Base-by-base conservation (phyloP, 2,329 filamentous ascomycete species). In the Fonsecaea nubica region DNA sequence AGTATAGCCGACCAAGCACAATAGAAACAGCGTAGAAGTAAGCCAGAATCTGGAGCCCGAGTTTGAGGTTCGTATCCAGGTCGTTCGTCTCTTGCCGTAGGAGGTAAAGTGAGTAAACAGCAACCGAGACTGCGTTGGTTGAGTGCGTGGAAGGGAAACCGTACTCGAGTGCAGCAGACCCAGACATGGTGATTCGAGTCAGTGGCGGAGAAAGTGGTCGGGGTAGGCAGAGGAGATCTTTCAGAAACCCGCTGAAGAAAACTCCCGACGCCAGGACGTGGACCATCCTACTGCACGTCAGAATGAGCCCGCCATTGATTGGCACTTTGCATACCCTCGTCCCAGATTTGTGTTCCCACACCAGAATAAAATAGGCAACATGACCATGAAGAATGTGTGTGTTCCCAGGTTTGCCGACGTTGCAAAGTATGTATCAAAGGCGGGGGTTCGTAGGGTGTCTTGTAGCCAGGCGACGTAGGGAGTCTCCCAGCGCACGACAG, bases 361-460 rank as follows among this genome's bases (percentile, higher is more conserved):
- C 95, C 95, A 99, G 82, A 98, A 98, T 73, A 97, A 86, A 71
- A 98, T 92, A 5, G 95, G 95, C 75, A 99, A 82, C 65, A 92
- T 90, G 72, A 97, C 86, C 93, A 98, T 98, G 84, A 97, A 99
- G 82, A 97, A 98, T 0, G 95, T 99, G 80, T 99, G 95, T 0
- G 95, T 99, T 71, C 95, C 92, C 63, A 98, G 86, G 78, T 98
- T 99, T 70, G 95, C 95, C 0, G 93, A 96, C 71, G 96, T 92
- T 58, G 95, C 94, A 80, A 99, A 99, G 82, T 97, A 99, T 69
- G 92, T 92, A 80, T 99, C 95, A 74, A 98, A 89, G 8, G 91
- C 86, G 0, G 92, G 92, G 21, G 92, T 90, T 75, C 94, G 91
- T 77, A 94, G 80, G 76, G 84, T 88, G 72, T 89, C 86, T 84